These are phyloP conservation scores for Astrocystis sublimbata DNA, from an alignment of 495 filamentous ascomycete species.

Conservation along the genomic window DNA sequence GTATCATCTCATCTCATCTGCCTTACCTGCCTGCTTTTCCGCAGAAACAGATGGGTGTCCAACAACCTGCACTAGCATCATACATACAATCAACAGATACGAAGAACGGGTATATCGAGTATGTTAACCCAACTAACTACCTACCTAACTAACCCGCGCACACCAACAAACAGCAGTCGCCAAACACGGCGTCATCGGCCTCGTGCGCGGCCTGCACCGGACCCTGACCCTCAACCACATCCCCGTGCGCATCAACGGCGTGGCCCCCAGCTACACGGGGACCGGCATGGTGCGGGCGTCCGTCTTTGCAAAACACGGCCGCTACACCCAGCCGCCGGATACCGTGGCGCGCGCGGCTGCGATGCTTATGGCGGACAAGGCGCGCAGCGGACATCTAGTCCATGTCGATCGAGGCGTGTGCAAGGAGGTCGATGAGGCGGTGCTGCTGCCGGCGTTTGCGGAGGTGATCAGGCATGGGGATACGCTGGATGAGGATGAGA, in stretches of 20 bases:
- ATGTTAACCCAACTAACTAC: too few species aligned
- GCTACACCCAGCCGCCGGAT: conserved; percentile 34
- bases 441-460: not conserved
- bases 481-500: not conserved
- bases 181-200: conserved; percentile 38
- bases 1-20: too few species aligned
- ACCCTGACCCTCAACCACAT: conserved; percentile 14
- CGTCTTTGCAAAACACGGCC: conserved; percentile 23
- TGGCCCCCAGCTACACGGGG: conserved; percentile 47
- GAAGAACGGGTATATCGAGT: too few species aligned
- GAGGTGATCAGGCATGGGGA: not conserved
- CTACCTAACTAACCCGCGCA: not conserved
- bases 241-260: conserved; percentile 41
- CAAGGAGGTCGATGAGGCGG: conserved; percentile 40
- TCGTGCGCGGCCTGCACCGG: conserved; percentile 34
- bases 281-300: conserved; percentile 37
- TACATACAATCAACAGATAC: too few species aligned
- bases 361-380: conserved; percentile 37
- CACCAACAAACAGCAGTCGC: conserved; percentile 19
- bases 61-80: too few species aligned
- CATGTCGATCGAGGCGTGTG: conserved; percentile 43
- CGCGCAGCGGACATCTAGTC: conserved; percentile 40
- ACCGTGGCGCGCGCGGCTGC: conserved; percentile 44
- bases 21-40: too few species aligned
- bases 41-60: too few species aligned